Base-by-base conservation (phyloP, 441 rosid species). In the Populus hybrid region DNA sequence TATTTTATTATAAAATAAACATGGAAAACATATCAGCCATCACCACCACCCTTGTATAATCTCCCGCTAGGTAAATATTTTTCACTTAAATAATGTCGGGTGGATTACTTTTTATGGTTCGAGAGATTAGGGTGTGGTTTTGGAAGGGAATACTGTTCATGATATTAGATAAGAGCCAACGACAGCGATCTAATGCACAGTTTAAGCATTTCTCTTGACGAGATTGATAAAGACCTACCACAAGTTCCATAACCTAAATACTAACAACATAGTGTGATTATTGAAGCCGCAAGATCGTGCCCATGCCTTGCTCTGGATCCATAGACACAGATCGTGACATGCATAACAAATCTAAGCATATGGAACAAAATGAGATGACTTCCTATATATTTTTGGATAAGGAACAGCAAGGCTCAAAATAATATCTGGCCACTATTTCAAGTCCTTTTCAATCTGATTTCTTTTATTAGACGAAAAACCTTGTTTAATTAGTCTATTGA, bases 211-310 rank as follows among this genome's bases (percentile, higher is more conserved):
- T 74, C 70, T 74, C 77, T 79, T 26, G 38, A 73, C 70, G 73
- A 78, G 74, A 59, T 40, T 77, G 87, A 86, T 46, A 28, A 75
- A 14, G 89, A 79, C 84, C 11, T 6, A 42, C 76, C 65, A 81
- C 79, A 85, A 4, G 59, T 70, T 34, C 20, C 59, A 4, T 50
- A 50, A 50, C 59, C 59, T 1, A 50, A 50, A 5, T 50, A 50
- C 59, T 50, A 50, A 50, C 50, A 42, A 42, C 50, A 3, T 42
- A 0, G 14, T 42, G 50, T 1, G 59, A 5, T 50, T 73, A 80
- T 40, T 68, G 72, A 59, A 68, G 74, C 85, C 70, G 79, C 79
- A 72, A 73, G 75, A 35, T 63, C 72, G 65, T 75, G 70, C 28
- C 61, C 61, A 5, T 4, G 64, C 20, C 63, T 24, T 61, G 66